Evolutionary conservation across 306 rosid genomes (phyloP), one percentile per base, ranked within the genome.

Genomic region (Prunus salicina): DNA sequence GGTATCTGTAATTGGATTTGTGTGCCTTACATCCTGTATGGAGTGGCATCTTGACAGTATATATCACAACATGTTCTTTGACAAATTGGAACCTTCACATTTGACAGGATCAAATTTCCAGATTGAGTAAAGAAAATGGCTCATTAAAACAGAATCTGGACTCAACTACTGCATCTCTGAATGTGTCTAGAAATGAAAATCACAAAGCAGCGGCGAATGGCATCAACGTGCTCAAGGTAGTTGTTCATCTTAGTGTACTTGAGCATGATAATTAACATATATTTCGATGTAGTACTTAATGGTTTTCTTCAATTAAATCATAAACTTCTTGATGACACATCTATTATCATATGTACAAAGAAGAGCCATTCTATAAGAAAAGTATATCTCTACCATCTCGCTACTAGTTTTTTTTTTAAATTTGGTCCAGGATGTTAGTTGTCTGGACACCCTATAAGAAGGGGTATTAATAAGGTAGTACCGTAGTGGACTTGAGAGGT

Each of bases 51-150:
- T 27, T 24, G 12, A 68, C 47, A 46, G 30, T 72, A 24, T 72
- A 24, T 22, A 24, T 58, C 52, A 66, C 43, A 67, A 30, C 69
- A 27, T 79, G 28, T 43, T 20, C 18, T 76, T 81, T 75, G 67
- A 58, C 70, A 24, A 62, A 76, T 78, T 11, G 38, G 27, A 71
- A n/a, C 77, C 76, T 38, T 82, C 75, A 15, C 76, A 74, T 84
- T 78, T 80, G 64, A 74, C 85, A 95, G 98, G 97, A 88, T 68
- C 92, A 86, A 32, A 90, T 90, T 73, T 82, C 67, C 77, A 84
- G 91, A 84, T 78, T 95, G 84, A 83, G 76, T 81, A 90, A 83
- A 84, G 98, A 95, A 88, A 89, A 95, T 72, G 96, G 92, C 77
- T 89, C 89, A 20, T 80, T 95, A 76, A 95, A 90, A 79, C 95